These are phyloP conservation scores for Phytophthora pluvialis DNA, from an alignment of 352 stramenopile species.

Conservation along the genomic window DNA sequence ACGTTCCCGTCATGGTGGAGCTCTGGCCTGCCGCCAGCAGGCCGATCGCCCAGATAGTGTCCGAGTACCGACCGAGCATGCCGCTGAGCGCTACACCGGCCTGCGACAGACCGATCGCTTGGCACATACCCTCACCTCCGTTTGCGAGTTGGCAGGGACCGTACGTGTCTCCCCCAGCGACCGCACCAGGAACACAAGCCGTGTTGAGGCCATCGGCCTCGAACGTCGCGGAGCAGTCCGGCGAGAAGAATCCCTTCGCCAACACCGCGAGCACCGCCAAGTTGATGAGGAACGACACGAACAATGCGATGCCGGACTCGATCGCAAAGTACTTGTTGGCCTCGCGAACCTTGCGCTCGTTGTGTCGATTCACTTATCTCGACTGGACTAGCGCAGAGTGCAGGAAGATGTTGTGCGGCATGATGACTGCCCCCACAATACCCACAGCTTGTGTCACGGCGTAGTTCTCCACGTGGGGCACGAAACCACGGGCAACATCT, in stretches of 20 bases:
- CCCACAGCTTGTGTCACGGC: slow-evolving; percentile 87
- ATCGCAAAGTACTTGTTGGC: slow-evolving; percentile 95
- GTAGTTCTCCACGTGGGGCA: slow-evolving; percentile 71
- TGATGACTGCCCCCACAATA: slow-evolving; percentile 95
- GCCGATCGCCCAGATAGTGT: slow-evolving; percentile 93
- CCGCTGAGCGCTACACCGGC: slow-evolving; percentile 77
- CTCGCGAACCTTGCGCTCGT: slow-evolving; percentile 69
- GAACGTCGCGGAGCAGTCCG: slow-evolving; percentile 64
- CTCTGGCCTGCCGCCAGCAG: slow-evolving; percentile 94
- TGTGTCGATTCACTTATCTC: slow-evolving; percentile 47
- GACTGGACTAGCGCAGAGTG: slow-evolving; percentile 92
- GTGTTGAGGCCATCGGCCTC: slow-evolving; percentile 54
- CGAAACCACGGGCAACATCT: slow-evolving; percentile 82
- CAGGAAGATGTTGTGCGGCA: slow-evolving; percentile 97
- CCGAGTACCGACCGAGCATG: slow-evolving; percentile 80
- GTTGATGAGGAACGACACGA: slow-evolving; percentile 96
- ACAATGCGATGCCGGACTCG: slow-evolving; percentile 90
- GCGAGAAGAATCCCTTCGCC: slow-evolving; percentile 92
- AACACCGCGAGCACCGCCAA: slow-evolving; percentile 92
- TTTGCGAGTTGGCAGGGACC: slow-evolving; percentile 61
- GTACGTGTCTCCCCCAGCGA: slow-evolving; percentile 50
- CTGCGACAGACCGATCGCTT: slow-evolving; percentile 88
- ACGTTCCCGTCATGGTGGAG: slow-evolving; percentile 96
- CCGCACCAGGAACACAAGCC: slow-evolving; percentile 65
- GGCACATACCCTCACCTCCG: slow-evolving; percentile 66